Evolutionary conservation across 2,329 filamentous ascomycete genomes (phyloP).

Genomic region (Phaeosphaeria sp.): DNA sequence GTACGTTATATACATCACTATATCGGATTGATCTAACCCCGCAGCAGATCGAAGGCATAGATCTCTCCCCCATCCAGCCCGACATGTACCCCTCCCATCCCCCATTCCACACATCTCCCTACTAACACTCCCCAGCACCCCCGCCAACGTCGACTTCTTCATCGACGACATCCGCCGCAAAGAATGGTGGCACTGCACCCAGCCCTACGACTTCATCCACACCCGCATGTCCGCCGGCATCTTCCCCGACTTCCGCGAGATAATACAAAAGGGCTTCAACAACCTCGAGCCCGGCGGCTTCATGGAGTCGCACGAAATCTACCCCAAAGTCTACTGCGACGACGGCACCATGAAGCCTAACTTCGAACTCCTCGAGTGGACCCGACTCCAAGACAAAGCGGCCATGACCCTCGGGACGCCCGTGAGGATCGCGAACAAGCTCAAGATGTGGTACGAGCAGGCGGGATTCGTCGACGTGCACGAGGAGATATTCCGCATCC

Average conservation of each 20-base stretch:
- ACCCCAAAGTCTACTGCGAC: constrained; percentile 58
- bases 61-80: constrained; percentile 51
- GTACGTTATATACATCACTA: constrained; percentile 25
- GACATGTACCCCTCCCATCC: constrained; percentile 32
- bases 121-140: constrained; percentile 51
- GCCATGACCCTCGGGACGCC: constrained; percentile 55
- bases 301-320: constrained; percentile 53
- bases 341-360: constrained; percentile 60
- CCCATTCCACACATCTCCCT: not conserved
- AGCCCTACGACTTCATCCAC: constrained; percentile 66
- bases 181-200: constrained; percentile 62
- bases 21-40: not conserved
- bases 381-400: constrained; percentile 51
- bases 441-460: constrained; percentile 62
- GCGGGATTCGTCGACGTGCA: constrained; percentile 66
- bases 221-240: constrained; percentile 65
- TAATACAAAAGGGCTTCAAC: constrained; percentile 60
- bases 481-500: constrained; percentile 60
- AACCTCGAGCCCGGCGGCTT: constrained; percentile 65
- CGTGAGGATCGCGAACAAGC: constrained; percentile 60
- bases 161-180: constrained; percentile 70
- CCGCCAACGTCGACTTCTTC: constrained; percentile 76
- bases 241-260: constrained; percentile 62
- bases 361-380: constrained; percentile 59
- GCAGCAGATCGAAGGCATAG: constrained; percentile 50